phyloP scores from a whole-genome alignment of 768 basidiomycete genomes.

The Gymnopilus junonius region DNA sequence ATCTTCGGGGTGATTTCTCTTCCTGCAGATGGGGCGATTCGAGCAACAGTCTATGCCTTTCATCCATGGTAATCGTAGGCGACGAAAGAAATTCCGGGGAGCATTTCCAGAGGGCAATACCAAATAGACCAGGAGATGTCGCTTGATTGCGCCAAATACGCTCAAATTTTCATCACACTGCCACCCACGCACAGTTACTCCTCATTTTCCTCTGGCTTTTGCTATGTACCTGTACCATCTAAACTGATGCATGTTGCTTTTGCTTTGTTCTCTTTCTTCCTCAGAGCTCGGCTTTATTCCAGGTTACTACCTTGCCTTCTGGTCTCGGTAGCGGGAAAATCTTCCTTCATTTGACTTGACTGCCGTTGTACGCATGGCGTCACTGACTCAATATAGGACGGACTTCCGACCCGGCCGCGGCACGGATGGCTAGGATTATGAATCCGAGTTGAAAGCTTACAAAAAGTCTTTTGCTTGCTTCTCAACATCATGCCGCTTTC shows the following conservation, averaged over 20 bases:
- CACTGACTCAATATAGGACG: background rate
- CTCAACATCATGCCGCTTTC: slow-evolving; percentile 1
- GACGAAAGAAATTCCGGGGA: background rate
- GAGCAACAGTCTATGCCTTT: slow-evolving; percentile 21
- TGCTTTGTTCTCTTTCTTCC: background rate
- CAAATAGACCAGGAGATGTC: background rate
- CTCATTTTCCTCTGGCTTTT: too few relatives aligned
- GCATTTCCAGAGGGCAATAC: background rate
- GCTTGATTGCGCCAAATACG: background rate
- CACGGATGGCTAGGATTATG: slow-evolving; percentile 1
- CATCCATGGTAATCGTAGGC: slow-evolving; percentile 7
- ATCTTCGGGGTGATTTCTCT: slow-evolving; percentile 15
- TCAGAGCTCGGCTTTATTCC: background rate
- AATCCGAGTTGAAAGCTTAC: background rate
- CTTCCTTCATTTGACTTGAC: background rate
- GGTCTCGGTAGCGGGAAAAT: background rate
- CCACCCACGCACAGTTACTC: too few relatives aligned
- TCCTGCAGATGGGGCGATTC: slow-evolving; percentile 25
- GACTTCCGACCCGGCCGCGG: slow-evolving; percentile 14
- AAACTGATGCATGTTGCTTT: too few relatives aligned
- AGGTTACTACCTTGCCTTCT: background rate
- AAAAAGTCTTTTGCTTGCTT: background rate
- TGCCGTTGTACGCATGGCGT: background rate
- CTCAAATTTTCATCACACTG: background rate
- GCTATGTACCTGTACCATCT: too few relatives aligned